Base-by-base conservation (phyloP, 208 protist species). In the Crithidia acanthocephali region DNA sequence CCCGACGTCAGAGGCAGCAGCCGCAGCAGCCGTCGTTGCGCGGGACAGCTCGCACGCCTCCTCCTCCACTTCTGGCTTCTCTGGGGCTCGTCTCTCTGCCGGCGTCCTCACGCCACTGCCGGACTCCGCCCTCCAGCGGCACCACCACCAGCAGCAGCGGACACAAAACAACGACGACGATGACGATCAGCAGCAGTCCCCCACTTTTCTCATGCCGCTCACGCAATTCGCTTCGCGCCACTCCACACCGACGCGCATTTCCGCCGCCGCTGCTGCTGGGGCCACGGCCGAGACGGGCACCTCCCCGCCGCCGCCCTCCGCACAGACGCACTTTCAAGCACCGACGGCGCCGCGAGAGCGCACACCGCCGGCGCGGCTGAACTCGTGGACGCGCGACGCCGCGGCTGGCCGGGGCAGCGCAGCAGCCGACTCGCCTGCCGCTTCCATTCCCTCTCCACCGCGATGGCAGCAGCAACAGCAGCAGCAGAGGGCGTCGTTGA, bases 41-140 rank as follows among this genome's bases (percentile, higher is more conserved):
- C 18, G 8, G 2, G 50, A 10, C 50, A 30, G 23, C 50, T 25
- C 44, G 45, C 59, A 51, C 27, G 18, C 22, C 13, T 47, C 57
- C 40, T 63, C 57, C 13, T 58, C 53, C 16, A 13, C 53, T 16
- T 33, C 53, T 22, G 2, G 33, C 37, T 50, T 20, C n/a, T 25
- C n/a, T 3, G 40, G 23, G 5, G 57, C 57, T 3, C n/a, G 0
- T 11, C 25, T 50, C 42, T 37, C 59, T 25, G n/a, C 47, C 13
- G 44, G 44, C 2, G n/a, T 40, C 2, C 59, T 65, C 5, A 65
- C 59, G 16, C 59, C 59, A 28, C 44, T 65, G 44, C 42, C 25
- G 2, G 42, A 52, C 27, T 37, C 59, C 23, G 18, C 27, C 28
- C 10, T 40, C 15, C 58, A 47, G 40, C 33, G 18, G 20, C 45